These are phyloP conservation scores for Collybiopsis confluens DNA, from an alignment of 768 basidiomycete genomes.

Conservation along the genomic window DNA sequence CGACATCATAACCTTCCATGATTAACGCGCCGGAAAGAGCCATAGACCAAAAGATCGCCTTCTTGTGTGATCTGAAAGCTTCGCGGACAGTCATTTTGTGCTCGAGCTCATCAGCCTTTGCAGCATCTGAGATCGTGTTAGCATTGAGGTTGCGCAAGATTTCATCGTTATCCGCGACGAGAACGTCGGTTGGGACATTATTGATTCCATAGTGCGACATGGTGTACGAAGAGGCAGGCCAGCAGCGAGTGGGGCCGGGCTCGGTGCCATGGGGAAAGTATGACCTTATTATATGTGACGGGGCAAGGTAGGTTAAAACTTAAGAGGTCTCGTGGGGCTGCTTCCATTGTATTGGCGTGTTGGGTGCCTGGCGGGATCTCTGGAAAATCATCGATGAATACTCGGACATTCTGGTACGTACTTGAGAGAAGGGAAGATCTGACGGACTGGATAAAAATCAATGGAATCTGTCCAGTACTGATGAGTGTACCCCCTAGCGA, in stretches of 20 bases:
- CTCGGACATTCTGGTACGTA: no score
- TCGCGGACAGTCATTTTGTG: constrained; percentile 17
- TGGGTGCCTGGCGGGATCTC: no score
- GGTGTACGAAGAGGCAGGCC: neutral
- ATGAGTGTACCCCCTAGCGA: no score
- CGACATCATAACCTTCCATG: constrained; percentile 22
- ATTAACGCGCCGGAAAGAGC: constrained; percentile 18
- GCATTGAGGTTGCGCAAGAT: constrained; percentile 14
- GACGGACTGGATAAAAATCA: no score
- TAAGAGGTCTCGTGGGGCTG: no score
- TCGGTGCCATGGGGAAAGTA: neutral
- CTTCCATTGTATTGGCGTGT: no score
- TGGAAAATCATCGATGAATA: no score
- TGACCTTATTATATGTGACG: neutral
- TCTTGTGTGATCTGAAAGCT: constrained; percentile 17
- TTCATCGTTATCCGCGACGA: constrained; percentile 26
- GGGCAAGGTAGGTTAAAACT: neutral
- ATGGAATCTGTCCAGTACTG: no score
- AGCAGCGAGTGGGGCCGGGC: neutral
- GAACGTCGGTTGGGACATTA: constrained; percentile 26
- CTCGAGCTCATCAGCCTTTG: constrained; percentile 15
- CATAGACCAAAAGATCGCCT: constrained; percentile 19
- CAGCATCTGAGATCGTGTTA: constrained; percentile 13
- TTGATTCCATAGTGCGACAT: constrained; percentile 2
- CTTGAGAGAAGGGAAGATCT: no score